Evolutionary conservation across 2,329 filamentous ascomycete genomes (phyloP).

Genomic region (Alternaria novae-zelandiae): DNA sequence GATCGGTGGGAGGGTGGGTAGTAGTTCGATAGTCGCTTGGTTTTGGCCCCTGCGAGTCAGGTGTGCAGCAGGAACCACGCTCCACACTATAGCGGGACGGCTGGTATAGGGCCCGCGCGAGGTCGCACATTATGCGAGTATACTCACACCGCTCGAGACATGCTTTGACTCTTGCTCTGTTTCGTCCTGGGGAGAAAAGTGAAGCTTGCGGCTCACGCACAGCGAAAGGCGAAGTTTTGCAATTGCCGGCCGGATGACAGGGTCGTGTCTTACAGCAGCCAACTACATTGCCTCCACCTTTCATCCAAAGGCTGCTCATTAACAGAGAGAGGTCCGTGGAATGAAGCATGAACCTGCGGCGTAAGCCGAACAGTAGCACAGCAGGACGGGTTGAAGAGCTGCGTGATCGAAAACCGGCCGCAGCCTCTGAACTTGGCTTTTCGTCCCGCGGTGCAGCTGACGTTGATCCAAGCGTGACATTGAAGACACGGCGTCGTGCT

Average conservation of each 20-base stretch:
- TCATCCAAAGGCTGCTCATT: neutral
- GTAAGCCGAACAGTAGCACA: constrained; percentile 5
- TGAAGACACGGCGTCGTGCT: constrained; percentile 8
- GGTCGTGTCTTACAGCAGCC: constrained; percentile 2
- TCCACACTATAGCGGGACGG: constrained; percentile 2
- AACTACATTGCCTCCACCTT: neutral
- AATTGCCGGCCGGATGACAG: neutral
- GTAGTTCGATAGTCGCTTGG: neutral
- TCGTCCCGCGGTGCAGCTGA: constrained; percentile 16
- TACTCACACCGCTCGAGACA: constrained; percentile 4
- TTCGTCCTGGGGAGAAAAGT: neutral
- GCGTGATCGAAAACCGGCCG: constrained; percentile 8
- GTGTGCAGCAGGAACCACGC: neutral
- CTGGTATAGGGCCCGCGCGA: neutral
- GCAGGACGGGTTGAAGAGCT: neutral
- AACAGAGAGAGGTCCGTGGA: neutral
- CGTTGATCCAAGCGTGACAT: constrained; percentile 11
- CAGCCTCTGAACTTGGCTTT: neutral
- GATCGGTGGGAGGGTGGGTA: neutral
- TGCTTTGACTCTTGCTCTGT: neutral
- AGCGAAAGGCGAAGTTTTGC: neutral
- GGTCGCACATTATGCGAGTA: constrained; percentile 8
- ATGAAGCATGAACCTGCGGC: neutral
- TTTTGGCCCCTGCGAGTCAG: neutral
- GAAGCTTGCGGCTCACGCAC: neutral